Evolutionary conservation across 2,329 filamentous ascomycete genomes (phyloP).

Genomic region (Aspergillus unguis): DNA sequence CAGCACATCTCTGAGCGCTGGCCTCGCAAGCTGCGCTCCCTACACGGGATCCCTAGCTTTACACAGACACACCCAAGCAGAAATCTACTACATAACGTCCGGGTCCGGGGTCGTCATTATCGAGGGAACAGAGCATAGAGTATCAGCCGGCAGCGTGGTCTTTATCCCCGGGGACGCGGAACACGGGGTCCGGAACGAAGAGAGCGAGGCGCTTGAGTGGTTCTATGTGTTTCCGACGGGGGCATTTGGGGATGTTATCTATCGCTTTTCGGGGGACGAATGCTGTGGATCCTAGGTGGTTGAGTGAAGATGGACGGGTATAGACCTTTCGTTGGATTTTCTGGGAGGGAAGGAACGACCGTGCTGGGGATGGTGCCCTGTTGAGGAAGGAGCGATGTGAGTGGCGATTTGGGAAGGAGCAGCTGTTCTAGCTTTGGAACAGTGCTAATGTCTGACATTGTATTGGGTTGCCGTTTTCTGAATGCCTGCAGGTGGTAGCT

Average conservation of each 20-base stretch:
- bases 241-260: constrained; percentile 39
- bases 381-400: too few species aligned
- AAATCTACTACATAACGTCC: constrained; percentile 43
- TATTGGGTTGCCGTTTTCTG: background rate
- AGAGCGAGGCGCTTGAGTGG: constrained; percentile 33
- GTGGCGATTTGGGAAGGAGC: too few species aligned
- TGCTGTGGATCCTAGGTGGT: background rate
- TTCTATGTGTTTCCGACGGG: constrained; percentile 43
- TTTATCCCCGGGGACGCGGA: constrained; percentile 46
- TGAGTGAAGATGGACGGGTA: background rate
- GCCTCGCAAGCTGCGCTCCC: background rate
- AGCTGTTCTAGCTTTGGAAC: background rate
- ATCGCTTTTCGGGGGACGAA: constrained; percentile 29
- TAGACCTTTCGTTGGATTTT: background rate
- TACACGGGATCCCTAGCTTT: background rate
- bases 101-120: constrained; percentile 39
- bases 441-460: background rate
- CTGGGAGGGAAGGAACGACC: too few species aligned
- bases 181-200: constrained; percentile 39
- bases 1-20: background rate
- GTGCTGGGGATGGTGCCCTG: too few species aligned
- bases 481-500: background rate
- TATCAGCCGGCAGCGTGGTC: constrained; percentile 35
- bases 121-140: constrained; percentile 32
- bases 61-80: constrained; percentile 43